A percentile compares a stretch with the other conserved stretches of the same genome.
Conservation (phyloP, 1,284 basidiomycete species). For the Trichosporon sp. region DNA sequence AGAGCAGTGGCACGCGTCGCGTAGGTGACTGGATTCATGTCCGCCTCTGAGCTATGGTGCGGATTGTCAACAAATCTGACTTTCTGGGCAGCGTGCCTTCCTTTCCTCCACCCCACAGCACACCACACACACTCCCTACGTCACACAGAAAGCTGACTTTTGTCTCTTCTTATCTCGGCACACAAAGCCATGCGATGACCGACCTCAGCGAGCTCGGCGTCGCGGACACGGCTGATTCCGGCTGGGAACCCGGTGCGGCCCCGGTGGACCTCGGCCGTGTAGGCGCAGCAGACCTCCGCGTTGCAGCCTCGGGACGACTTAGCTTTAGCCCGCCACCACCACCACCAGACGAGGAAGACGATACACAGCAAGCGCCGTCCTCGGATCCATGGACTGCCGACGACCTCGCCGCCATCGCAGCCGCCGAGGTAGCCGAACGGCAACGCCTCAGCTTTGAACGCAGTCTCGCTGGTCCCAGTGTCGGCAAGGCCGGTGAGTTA, state of each 20-base stretch:
- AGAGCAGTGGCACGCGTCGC: background rate
- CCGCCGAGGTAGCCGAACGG: constrained; percentile 35
- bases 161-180: background rate
- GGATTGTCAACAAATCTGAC: constrained; percentile 10
- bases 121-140: background rate
- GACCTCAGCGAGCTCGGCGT: background rate
- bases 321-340: background rate
- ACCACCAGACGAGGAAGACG: background rate
- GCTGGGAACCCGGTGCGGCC: too few species aligned
- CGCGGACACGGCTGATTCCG: too few species aligned
- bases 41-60: background rate
- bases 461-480: constrained; percentile 55
- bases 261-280: too few species aligned
- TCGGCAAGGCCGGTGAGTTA: constrained; percentile 54
- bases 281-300: too few species aligned
- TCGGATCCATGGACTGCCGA: constrained; percentile 12
- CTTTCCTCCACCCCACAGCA: background rate
- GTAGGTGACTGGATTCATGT: constrained; percentile 14
- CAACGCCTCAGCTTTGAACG: constrained; percentile 49
- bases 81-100: background rate
- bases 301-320: background rate
- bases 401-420: constrained; percentile 19
- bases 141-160: background rate
- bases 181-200: constrained; percentile 14
- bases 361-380: background rate